Conservation (phyloP, 768 basidiomycete species). For the Leccinum broughii region DNA sequence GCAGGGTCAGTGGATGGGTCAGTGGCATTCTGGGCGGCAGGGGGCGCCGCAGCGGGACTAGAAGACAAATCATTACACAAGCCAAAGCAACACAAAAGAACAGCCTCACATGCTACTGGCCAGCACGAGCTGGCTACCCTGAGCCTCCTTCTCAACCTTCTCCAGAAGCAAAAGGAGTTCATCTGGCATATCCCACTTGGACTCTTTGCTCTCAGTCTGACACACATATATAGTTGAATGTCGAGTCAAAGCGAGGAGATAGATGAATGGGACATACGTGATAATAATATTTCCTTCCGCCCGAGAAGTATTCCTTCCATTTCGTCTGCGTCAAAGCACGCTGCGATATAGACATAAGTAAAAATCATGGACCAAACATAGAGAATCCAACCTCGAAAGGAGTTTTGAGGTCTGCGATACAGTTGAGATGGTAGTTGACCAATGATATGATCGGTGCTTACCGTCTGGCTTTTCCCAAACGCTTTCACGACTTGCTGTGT, state of each 20-base stretch:
- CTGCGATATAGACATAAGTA: slow-evolving; percentile 39
- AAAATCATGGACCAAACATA: background rate
- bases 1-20: slow-evolving; percentile 45
- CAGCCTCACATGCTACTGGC: slow-evolving; percentile 27
- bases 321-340: slow-evolving; percentile 85
- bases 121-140: slow-evolving; percentile 39
- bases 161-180: slow-evolving; percentile 84
- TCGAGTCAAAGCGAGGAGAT: background rate
- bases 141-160: slow-evolving; percentile 78
- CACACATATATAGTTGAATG: slow-evolving; percentile 1
- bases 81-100: background rate
- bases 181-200: slow-evolving; percentile 97
- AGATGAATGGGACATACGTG: slow-evolving; percentile 50
- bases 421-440: slow-evolving; percentile 6
- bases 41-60: slow-evolving; percentile 40
- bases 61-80: slow-evolving; percentile 7
- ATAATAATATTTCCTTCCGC: slow-evolving; percentile 89
- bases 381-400: slow-evolving; percentile 74
- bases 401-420: slow-evolving; percentile 74
- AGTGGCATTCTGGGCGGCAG: slow-evolving; percentile 40
- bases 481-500: slow-evolving; percentile 82
- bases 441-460: slow-evolving; percentile 34
- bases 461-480: slow-evolving; percentile 99
- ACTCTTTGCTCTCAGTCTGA: slow-evolving; percentile 85
- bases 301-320: slow-evolving; percentile 97